phyloP scores from a whole-genome alignment of 345 rosid genomes.

The Eutrema japonicum region DNA sequence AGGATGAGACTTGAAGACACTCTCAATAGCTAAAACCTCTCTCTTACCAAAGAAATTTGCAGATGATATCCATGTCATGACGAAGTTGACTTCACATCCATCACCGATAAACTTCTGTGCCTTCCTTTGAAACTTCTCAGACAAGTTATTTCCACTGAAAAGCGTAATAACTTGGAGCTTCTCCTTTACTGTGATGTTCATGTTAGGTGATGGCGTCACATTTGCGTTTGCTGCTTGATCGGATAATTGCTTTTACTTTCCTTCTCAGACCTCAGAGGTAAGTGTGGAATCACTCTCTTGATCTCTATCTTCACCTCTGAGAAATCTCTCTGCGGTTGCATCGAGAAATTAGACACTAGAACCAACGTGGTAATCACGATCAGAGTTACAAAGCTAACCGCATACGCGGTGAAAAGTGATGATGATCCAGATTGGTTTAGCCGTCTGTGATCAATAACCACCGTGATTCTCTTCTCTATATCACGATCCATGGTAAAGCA shows the following conservation, averaged over 20 bases:
- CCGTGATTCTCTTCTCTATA: slow-evolving; percentile 19
- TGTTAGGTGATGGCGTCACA: slow-evolving; percentile 41
- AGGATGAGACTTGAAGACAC: slow-evolving; percentile 66
- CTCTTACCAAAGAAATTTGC: slow-evolving; percentile 52
- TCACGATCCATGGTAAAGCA: slow-evolving; percentile 28
- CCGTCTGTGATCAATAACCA: slow-evolving; percentile 24
- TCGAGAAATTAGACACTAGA: slow-evolving; percentile 32
- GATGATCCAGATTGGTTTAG: slow-evolving; percentile 32
- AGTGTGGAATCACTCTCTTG: slow-evolving; percentile 31
- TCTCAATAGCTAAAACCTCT: slow-evolving; percentile 61
- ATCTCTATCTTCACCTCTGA: slow-evolving; percentile 37
- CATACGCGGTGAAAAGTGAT: slow-evolving; percentile 31
- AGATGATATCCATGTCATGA: slow-evolving; percentile 82
- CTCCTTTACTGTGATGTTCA: slow-evolving; percentile 45
- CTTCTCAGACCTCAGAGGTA: slow-evolving; percentile 34
- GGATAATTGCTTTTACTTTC: slow-evolving; percentile 31
- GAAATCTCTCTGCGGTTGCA: slow-evolving; percentile 35
- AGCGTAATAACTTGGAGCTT: slow-evolving; percentile 48
- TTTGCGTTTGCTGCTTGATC: slow-evolving; percentile 18
- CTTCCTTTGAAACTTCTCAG: slow-evolving; percentile 53
- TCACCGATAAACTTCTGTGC: slow-evolving; percentile 51
- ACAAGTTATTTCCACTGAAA: slow-evolving; percentile 51
- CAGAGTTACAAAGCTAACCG: slow-evolving; percentile 29
- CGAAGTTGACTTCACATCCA: slow-evolving; percentile 55
- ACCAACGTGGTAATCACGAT: slow-evolving; percentile 28